Conservation (phyloP, 2,329 filamentous ascomycete species). For the Laburnicola sp. region DNA sequence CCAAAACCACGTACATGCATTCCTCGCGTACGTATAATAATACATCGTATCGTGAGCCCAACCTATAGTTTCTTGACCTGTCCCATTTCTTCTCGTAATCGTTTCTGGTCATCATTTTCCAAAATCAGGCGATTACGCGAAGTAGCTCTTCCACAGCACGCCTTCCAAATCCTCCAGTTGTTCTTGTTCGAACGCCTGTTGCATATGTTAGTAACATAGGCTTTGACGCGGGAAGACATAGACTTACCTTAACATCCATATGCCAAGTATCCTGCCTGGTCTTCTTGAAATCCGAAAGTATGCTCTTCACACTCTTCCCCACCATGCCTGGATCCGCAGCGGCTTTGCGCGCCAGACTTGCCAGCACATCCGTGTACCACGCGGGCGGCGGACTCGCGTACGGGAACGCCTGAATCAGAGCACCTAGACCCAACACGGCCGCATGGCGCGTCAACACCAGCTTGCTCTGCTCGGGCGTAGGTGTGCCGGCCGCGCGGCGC, state of each 20-base stretch:
- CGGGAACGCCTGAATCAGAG: conserved; percentile 92
- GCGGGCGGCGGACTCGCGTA: conserved; percentile 88
- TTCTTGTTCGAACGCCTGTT: conserved; percentile 78
- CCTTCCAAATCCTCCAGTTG: conserved; percentile 94
- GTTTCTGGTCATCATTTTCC: not conserved
- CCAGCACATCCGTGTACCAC: conserved; percentile 93
- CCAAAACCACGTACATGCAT: not conserved
- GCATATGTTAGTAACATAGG: conserved; percentile 8
- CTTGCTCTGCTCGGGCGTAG: conserved; percentile 72
- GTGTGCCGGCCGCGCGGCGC: conserved; percentile 61
- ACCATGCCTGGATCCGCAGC: conserved; percentile 89
- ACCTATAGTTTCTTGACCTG: not conserved
- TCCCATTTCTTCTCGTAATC: not conserved
- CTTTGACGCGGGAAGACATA: not conserved
- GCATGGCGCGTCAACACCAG: conserved; percentile 84
- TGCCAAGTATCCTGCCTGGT: conserved; percentile 98
- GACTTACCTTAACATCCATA: conserved; percentile 89
- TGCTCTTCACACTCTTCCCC: conserved; percentile 91
- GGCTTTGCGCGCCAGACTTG: conserved; percentile 79
- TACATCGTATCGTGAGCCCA: not conserved
- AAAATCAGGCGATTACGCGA: conserved; percentile 62
- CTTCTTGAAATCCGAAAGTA: conserved; percentile 98
- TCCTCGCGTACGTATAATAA: not conserved
- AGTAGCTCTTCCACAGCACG: conserved; percentile 99
- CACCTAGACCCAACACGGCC: conserved; percentile 86